A percentile compares a stretch with the other conserved stretches of the same genome.
Conservation (phyloP, 2,329 filamentous ascomycete species). For the Paramyrothecium roridum region DNA sequence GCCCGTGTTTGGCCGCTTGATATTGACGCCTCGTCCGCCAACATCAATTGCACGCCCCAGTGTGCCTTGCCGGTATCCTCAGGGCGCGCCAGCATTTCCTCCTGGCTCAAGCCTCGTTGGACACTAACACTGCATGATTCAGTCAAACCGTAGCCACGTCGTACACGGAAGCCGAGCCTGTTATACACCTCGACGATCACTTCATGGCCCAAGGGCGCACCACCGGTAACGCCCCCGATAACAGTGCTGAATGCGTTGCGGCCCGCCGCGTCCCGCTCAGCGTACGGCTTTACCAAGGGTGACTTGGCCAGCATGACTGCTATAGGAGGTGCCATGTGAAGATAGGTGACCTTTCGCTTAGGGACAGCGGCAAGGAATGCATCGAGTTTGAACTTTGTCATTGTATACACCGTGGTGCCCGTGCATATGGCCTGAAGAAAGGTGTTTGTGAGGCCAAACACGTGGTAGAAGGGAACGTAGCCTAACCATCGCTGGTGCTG, state of each 20-base stretch:
- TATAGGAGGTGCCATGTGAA: constrained; percentile 68
- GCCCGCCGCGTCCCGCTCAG: constrained; percentile 36
- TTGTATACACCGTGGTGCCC: constrained; percentile 61
- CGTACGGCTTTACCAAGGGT: constrained; percentile 60
- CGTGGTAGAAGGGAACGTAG: constrained; percentile 70
- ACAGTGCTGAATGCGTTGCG: constrained; percentile 58
- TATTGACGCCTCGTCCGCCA: constrained; percentile 47
- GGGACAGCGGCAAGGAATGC: constrained; percentile 60
- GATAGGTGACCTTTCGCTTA: constrained; percentile 60
- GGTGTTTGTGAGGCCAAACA: constrained; percentile 56
- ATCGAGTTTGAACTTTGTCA: constrained; percentile 67
- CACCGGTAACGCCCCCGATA: constrained; percentile 52
- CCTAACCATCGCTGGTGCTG: constrained; percentile 46
- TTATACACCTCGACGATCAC: constrained; percentile 59
- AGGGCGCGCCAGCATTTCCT: constrained; percentile 38
- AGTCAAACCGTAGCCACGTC: constrained; percentile 73
- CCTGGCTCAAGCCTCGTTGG: constrained; percentile 52
- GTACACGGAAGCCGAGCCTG: constrained; percentile 45
- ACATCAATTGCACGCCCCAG: constrained; percentile 63
- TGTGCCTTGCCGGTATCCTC: constrained; percentile 66
- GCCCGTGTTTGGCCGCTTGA: constrained; percentile 23
- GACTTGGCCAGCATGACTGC: constrained; percentile 68
- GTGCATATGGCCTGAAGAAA: constrained; percentile 53
- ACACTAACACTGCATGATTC: constrained; percentile 65
- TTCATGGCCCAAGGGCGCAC: constrained; percentile 59